Conservation (phyloP, 768 basidiomycete species). For the Kwoniella heveanensis region DNA sequence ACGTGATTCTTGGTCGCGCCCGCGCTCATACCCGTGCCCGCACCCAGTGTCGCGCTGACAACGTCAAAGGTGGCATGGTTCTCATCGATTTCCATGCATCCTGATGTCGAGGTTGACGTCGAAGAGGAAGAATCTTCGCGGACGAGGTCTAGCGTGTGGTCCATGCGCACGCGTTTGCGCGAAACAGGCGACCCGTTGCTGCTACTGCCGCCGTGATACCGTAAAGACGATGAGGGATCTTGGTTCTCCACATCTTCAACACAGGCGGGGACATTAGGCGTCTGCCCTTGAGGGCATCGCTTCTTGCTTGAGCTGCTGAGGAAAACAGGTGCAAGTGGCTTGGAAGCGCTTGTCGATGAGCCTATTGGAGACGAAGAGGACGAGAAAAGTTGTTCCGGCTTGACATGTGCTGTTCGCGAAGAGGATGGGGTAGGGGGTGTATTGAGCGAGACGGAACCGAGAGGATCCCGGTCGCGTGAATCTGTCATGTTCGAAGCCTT, state of each 20-base stretch:
- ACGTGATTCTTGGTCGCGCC: conserved; percentile 9
- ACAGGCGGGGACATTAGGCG: background rate
- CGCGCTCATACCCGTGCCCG: background rate
- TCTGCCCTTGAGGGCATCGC: background rate
- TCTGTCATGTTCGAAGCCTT: conserved; percentile 1
- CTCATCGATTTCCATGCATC: background rate
- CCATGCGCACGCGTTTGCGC: conserved; percentile 14
- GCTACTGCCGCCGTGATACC: background rate
- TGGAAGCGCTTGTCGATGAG: conserved; percentile 2
- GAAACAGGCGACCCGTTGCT: conserved; percentile 14
- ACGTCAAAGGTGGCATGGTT: background rate
- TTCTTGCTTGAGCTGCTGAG: conserved; percentile 3
- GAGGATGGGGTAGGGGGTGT: conserved; percentile 13
- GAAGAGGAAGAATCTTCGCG: background rate
- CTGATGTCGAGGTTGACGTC: background rate
- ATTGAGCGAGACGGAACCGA: conserved; percentile 19
- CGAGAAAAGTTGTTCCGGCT: background rate
- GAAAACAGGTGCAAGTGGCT: conserved; percentile 27
- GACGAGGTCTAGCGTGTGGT: background rate
- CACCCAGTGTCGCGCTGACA: background rate
- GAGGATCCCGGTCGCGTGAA: conserved; percentile 14
- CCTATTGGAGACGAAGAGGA: background rate
- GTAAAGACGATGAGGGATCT: background rate
- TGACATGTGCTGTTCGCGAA: background rate
- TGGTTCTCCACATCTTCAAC: background rate